Percentiles rank a stretch among this genome's conserved stretches.
phyloP scores from a whole-genome alignment of 352 stramenopile species.

The Globisporangium cylindrosporum region DNA sequence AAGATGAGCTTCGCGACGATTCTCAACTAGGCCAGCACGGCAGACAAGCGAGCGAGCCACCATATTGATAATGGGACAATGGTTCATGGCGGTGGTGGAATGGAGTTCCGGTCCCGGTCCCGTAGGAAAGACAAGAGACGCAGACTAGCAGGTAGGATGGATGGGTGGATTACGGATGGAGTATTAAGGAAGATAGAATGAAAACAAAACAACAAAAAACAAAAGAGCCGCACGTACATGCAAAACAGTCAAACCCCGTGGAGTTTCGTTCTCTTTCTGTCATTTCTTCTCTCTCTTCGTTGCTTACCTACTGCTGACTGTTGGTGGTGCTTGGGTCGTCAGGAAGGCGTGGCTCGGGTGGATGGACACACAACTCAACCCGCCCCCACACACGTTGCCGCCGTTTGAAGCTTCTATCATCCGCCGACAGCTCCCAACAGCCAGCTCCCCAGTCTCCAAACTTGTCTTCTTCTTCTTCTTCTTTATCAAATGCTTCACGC shows the following conservation, averaged over 20 bases:
- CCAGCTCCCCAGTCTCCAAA: not conserved
- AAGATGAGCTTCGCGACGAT: slow-evolving; percentile 89
- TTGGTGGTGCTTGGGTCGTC: not conserved
- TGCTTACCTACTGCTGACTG: not conserved
- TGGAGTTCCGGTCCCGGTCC: not conserved
- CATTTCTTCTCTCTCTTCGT: not conserved
- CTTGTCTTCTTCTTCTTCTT: not conserved
- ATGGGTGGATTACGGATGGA: not conserved
- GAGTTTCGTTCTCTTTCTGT: slow-evolving; percentile 1
- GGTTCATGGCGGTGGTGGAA: not conserved
- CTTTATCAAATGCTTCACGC: slow-evolving; percentile 39
- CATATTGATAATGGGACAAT: not conserved
- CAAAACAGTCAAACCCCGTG: not conserved
- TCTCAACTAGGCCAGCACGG: slow-evolving; percentile 63
- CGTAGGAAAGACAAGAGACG: not conserved
- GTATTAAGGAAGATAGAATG: slow-evolving; percentile 10
- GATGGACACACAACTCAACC: not conserved
- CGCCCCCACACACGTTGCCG: not conserved
- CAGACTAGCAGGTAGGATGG: not conserved
- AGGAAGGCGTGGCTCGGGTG: not conserved
- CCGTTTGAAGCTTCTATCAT: slow-evolving; percentile 5
- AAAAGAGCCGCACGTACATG: slow-evolving; percentile 1
- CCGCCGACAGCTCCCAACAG: not conserved
- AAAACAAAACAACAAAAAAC: not conserved
- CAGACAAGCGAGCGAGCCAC: not conserved